These are phyloP conservation scores for Brasenia schreberi DNA, from an alignment of 164 flowering plant genomes.

Conservation along the genomic window DNA sequence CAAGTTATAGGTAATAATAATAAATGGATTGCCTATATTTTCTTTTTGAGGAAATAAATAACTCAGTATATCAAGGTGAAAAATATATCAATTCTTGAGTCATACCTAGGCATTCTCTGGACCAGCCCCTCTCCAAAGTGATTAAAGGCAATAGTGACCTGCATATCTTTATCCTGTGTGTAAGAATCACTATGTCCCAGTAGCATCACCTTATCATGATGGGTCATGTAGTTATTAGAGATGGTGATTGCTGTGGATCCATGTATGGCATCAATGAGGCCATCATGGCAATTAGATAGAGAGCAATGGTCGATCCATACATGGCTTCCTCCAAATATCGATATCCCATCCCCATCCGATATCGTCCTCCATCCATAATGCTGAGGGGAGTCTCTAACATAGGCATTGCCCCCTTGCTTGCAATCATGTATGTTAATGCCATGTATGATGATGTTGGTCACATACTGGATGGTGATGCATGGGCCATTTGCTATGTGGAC, in stretches of 20 bases:
- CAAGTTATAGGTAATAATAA: too few species aligned
- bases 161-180: constrained; percentile 62
- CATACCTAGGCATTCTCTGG: constrained; percentile 85
- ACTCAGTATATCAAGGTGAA: neutral
- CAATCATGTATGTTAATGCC: constrained; percentile 75
- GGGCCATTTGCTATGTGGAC: constrained; percentile 87
- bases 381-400: constrained; percentile 46
- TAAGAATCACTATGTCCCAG: constrained; percentile 72
- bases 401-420: constrained; percentile 67
- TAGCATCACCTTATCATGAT: constrained; percentile 81
- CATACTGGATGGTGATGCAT: constrained; percentile 70
- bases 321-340: constrained; percentile 71
- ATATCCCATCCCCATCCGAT: constrained; percentile 82
- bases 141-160: constrained; percentile 71
- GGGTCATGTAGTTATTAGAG: constrained; percentile 74
- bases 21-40: neutral
- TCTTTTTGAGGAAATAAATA: neutral
- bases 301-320: constrained; percentile 81
- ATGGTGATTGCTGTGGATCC: constrained; percentile 76
- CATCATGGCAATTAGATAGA: constrained; percentile 57
- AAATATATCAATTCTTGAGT: neutral
- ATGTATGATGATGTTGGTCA: constrained; percentile 70
- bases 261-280: constrained; percentile 59
- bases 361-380: constrained; percentile 76
- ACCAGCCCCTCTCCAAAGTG: constrained; percentile 85